A percentile compares a stretch with the other conserved stretches of the same genome.
Evolutionary conservation across 495 filamentous ascomycete genomes (phyloP).

Genomic region (Aspergillus diversus): DNA sequence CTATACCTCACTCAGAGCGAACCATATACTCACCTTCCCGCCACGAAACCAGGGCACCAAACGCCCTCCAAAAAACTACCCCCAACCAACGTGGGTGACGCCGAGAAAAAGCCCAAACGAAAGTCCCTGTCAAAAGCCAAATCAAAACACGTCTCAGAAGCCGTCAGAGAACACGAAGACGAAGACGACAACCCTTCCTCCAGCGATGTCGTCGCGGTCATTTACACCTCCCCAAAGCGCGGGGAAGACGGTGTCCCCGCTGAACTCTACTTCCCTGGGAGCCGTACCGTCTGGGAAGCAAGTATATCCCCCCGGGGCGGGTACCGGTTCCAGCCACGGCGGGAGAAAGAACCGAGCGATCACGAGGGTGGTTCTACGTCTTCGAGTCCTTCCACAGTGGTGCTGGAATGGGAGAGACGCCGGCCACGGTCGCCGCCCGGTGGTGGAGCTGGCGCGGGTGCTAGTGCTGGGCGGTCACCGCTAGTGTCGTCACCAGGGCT

Average conservation of each 20-base stretch:
- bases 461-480: neutral
- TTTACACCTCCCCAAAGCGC: slow-evolving; percentile 13
- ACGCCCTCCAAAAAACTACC: neutral
- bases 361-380: neutral
- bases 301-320: neutral
- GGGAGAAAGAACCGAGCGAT: neutral
- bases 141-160: neutral
- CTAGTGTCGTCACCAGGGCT: neutral
- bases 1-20: slow-evolving; percentile 41
- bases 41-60: neutral
- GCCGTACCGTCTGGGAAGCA: slow-evolving; percentile 8
- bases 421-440: slow-evolving; percentile 1
- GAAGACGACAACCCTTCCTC: neutral
- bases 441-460: neutral
- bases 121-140: neutral
- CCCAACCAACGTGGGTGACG: neutral
- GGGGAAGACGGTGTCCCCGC: neutral
- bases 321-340: slow-evolving; percentile 18
- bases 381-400: neutral
- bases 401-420: slow-evolving; percentile 24
- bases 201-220: slow-evolving; percentile 17
- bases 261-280: slow-evolving; percentile 14
- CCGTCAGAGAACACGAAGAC: neutral
- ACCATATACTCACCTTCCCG: slow-evolving; percentile 16
- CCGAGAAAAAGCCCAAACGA: neutral